Conservation (phyloP, 2,329 filamentous ascomycete species). For the Ambrosiella beaveri region DNA sequence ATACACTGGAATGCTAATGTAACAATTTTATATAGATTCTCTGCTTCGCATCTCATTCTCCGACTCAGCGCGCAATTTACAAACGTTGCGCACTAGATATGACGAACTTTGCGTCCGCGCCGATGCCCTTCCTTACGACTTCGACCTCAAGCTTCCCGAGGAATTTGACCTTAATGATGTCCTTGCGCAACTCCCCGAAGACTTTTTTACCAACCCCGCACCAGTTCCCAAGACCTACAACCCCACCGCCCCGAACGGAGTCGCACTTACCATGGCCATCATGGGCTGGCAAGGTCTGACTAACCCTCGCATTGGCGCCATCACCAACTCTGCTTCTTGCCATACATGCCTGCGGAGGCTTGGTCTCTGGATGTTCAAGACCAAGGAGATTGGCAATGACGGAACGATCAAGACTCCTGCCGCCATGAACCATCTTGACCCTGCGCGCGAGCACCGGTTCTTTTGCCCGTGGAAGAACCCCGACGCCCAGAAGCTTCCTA, state of each 20-base stretch:
- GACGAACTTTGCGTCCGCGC: slow-evolving; percentile 38
- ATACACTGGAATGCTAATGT: background rate
- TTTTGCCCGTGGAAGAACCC: slow-evolving; percentile 69
- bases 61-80: slow-evolving; percentile 40
- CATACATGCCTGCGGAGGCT: slow-evolving; percentile 73
- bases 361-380: slow-evolving; percentile 86
- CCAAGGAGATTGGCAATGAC: slow-evolving; percentile 44
- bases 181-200: slow-evolving; percentile 31
- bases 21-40: slow-evolving; percentile 25
- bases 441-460: slow-evolving; percentile 56
- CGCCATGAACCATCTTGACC: slow-evolving; percentile 50
- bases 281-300: slow-evolving; percentile 59
- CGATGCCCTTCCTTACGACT: slow-evolving; percentile 41
- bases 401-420: slow-evolving; percentile 38
- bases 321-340: slow-evolving; percentile 62
- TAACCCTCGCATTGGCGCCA: slow-evolving; percentile 36
- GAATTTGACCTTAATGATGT: slow-evolving; percentile 33
- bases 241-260: slow-evolving; percentile 31
- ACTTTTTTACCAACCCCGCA: slow-evolving; percentile 35
- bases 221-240: slow-evolving; percentile 15
- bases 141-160: slow-evolving; percentile 41
- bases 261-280: slow-evolving; percentile 51
- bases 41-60: slow-evolving; percentile 46
- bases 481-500: slow-evolving; percentile 34
- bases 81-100: slow-evolving; percentile 45